phyloP scores from a whole-genome alignment of 805 yeast species.

The Sugiyamaella boreocaroliniensis region DNA sequence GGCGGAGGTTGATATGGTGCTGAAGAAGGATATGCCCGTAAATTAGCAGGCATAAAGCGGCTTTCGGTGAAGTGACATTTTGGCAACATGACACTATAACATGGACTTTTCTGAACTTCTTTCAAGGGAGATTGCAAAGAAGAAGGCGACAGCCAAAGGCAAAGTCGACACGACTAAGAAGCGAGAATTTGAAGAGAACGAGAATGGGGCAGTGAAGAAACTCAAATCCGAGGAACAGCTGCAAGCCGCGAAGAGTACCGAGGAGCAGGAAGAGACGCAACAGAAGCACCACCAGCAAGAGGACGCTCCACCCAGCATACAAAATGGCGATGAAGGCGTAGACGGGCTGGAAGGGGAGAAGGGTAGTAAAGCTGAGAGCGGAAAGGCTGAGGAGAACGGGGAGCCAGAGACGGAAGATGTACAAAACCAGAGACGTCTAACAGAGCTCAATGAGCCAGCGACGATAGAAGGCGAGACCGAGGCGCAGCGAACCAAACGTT shows the following conservation, averaged over 20 bases:
- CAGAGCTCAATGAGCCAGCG: slow-evolving; percentile 23
- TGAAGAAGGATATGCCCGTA: not conserved
- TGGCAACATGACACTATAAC: not conserved
- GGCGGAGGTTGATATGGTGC: too few relatives aligned
- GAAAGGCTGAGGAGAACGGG: slow-evolving; percentile 27
- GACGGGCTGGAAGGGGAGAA: slow-evolving; percentile 13
- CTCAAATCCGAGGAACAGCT: slow-evolving; percentile 17
- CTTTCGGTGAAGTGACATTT: not conserved
- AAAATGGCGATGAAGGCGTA: slow-evolving; percentile 24
- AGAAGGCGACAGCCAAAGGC: slow-evolving; percentile 27
- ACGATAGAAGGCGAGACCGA: slow-evolving; percentile 23
- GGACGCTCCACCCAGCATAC: slow-evolving; percentile 9
- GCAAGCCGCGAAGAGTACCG: slow-evolving; percentile 11
- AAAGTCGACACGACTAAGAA: slow-evolving; percentile 4
- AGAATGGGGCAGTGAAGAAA: slow-evolving; percentile 14
- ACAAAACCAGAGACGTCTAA: slow-evolving; percentile 25
- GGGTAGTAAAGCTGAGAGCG: slow-evolving; percentile 23
- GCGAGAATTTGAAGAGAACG: slow-evolving; percentile 18
- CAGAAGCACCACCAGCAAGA: slow-evolving; percentile 34
- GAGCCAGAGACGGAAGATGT: slow-evolving; percentile 21
- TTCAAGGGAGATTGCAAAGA: slow-evolving; percentile 43
- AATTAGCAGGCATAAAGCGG: not conserved
- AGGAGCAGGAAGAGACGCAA: slow-evolving; percentile 18
- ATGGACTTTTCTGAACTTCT: slow-evolving; percentile 45
- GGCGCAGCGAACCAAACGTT: slow-evolving; percentile 16